These are phyloP conservation scores for Alliaria petiolata DNA, from an alignment of 345 rosid species.

Conservation along the genomic window DNA sequence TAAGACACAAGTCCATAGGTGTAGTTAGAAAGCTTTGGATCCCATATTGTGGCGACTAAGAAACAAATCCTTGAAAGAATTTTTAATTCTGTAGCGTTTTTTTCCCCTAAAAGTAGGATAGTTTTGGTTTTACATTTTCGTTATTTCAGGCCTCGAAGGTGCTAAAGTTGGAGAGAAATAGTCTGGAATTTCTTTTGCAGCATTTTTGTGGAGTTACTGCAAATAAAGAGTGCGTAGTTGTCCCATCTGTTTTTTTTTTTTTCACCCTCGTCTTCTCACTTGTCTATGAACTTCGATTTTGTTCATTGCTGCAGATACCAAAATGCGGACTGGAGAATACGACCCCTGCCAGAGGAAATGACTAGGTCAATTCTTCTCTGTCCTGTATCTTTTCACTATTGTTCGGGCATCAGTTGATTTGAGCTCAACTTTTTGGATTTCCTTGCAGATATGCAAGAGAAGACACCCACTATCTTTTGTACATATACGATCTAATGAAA, in stretches of 20 bases:
- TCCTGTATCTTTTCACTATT: neutral
- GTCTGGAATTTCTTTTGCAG: constrained; percentile 83
- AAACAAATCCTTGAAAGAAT: neutral
- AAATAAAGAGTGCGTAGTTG: constrained; percentile 74
- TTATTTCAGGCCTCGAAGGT: constrained; percentile 76
- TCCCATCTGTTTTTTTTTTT: constrained; percentile 17
- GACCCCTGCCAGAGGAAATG: constrained; percentile 95
- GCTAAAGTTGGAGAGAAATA: constrained; percentile 84
- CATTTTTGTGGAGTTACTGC: constrained; percentile 85
- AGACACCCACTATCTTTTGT: constrained; percentile 89
- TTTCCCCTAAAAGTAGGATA: neutral
- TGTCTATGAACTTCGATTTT: neutral
- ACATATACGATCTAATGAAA: constrained; percentile 75
- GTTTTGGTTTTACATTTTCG: constrained; percentile 1
- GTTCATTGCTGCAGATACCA: constrained; percentile 65
- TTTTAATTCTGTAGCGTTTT: neutral
- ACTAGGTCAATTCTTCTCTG: constrained; percentile 44
- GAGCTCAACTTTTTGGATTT: constrained; percentile 8
- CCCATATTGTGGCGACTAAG: neutral
- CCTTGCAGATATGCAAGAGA: constrained; percentile 90
- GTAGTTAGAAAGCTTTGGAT: neutral
- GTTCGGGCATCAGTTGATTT: constrained; percentile 2
- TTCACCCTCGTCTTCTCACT: neutral
- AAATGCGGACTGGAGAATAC: constrained; percentile 96
- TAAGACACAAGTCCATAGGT: neutral